Conservation (phyloP, 2,329 filamentous ascomycete species). For the Simplicillium sp. region DNA sequence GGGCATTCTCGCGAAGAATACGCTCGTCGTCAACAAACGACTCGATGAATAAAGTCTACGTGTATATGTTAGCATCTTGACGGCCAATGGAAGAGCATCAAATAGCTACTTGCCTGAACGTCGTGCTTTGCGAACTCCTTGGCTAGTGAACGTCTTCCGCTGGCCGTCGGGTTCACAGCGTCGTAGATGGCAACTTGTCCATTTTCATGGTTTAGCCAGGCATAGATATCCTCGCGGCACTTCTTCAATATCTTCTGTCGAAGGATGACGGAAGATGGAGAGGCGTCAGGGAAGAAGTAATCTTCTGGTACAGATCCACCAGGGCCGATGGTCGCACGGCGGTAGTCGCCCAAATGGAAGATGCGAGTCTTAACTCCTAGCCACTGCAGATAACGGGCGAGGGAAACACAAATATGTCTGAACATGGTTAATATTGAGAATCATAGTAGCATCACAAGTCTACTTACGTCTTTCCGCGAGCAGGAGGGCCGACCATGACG, state of each 20-base stretch:
- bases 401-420: constrained; percentile 88
- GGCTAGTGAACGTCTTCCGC: constrained; percentile 71
- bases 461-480: constrained; percentile 83
- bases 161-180: constrained; percentile 85
- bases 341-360: constrained; percentile 95
- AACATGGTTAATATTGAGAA: neutral
- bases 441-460: too few species aligned
- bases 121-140: constrained; percentile 98
- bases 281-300: constrained; percentile 95
- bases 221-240: constrained; percentile 93
- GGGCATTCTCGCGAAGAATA: constrained; percentile 92
- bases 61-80: neutral
- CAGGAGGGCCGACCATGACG: constrained; percentile 89
- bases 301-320: constrained; percentile 85
- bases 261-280: constrained; percentile 82
- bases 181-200: constrained; percentile 98
- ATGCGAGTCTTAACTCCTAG: constrained; percentile 96
- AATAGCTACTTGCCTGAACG: constrained; percentile 54
- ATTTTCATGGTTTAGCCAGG: constrained; percentile 93
- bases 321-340: constrained; percentile 78
- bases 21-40: constrained; percentile 88
- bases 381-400: constrained; percentile 93
- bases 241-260: constrained; percentile 97
- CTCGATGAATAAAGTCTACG: constrained; percentile 87
- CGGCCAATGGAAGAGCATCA: neutral